Conservation (phyloP, 192 early-diverging fungal species). For the Dimargaris verticillata region DNA sequence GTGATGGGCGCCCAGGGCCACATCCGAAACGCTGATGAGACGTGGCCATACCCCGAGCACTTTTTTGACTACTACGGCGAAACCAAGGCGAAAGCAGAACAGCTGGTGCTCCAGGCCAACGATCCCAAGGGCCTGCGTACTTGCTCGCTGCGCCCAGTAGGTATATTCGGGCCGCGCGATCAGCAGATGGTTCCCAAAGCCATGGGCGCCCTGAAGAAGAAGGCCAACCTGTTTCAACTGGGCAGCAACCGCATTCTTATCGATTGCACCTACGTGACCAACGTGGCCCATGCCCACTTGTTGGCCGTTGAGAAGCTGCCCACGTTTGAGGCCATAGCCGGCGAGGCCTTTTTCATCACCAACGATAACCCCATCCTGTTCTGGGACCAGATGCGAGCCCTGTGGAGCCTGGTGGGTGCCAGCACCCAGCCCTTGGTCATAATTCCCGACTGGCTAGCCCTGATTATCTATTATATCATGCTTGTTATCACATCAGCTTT, state of each 20-base stretch:
- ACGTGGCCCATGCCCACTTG: conserved; percentile 82
- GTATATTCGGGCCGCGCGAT: conserved; percentile 83
- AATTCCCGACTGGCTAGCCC: conserved; percentile 48
- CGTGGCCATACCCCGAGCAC: conserved; percentile 46
- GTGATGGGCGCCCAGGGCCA: conserved; percentile 52
- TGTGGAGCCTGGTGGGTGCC: conserved; percentile 42
- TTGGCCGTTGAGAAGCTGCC: conserved; percentile 61
- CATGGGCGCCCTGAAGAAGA: conserved; percentile 38
- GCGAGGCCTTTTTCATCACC: conserved; percentile 77
- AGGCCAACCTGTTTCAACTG: conserved; percentile 55
- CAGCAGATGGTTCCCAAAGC: conserved; percentile 48
- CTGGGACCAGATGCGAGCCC: conserved; percentile 70
- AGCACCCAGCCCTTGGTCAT: conserved; percentile 37
- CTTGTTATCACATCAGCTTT: conserved; percentile 24
- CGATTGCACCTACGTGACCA: conserved; percentile 89
- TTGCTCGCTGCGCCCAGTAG: conserved; percentile 66
- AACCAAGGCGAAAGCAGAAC: conserved; percentile 67
- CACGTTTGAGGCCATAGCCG: conserved; percentile 10
- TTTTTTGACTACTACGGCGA: conserved; percentile 86
- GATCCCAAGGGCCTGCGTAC: conserved; percentile 45
- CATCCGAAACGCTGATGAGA: conserved; percentile 70
- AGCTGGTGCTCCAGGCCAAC: conserved; percentile 59
- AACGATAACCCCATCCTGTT: conserved; percentile 78
- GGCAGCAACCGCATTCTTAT: conserved; percentile 68
- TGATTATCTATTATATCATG: conserved; percentile 41